Evolutionary conservation across 805 yeast genomes (phyloP), one percentile per base, ranked within the genome.

Genomic region (Aciculoconidium aculeatum): DNA sequence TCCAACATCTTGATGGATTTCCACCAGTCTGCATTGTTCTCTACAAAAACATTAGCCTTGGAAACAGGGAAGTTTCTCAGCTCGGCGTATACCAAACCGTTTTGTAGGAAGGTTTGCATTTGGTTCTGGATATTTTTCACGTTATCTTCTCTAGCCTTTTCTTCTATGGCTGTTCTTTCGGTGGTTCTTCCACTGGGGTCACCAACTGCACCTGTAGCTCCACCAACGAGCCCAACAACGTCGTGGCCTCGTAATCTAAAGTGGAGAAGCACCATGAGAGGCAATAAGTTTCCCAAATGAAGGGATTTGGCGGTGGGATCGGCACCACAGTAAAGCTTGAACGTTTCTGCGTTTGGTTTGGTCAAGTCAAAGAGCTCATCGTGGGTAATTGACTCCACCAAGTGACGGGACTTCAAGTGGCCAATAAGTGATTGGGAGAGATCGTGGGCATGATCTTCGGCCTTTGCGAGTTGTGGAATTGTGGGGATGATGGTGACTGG

Each of bases 151-250:
- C 90, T 61, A 5, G 61, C 67, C 2, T 58, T 49, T 4, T 61
- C 63, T n/a, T 63, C 75, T 65, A 88, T 68, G 10, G 56, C 61
- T 7, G 58, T 53, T 33, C 98, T 67, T 47, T 87, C 96, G 0
- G 88, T 74, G 0, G 70, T 61, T 42, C 96, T 67, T 0, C 97
- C 98, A 30, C 95, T 84, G 6, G 98, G 98, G 53, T 92, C 98
- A 6, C 98, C 98, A 2, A 92, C 95, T 8, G 73, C 71, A 6
- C 96, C 97, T 0, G 98, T 92, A 5, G 97, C 98, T 14, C 94
- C 95, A 11, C 95, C 95, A 11, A 92, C 87, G 5, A 90, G 54
- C 0, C 90, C 86, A 5, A 79, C 75, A n/a, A 86, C 75, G 36
- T 73, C 71, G 51, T 87, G 95, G 2, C 98, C 98, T 18, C 92